A percentile compares a stretch with the other conserved stretches of the same genome.
These are phyloP conservation scores for Rhodotorula sp. DNA, from an alignment of 1,284 basidiomycete genomes.

Conservation along the genomic window DNA sequence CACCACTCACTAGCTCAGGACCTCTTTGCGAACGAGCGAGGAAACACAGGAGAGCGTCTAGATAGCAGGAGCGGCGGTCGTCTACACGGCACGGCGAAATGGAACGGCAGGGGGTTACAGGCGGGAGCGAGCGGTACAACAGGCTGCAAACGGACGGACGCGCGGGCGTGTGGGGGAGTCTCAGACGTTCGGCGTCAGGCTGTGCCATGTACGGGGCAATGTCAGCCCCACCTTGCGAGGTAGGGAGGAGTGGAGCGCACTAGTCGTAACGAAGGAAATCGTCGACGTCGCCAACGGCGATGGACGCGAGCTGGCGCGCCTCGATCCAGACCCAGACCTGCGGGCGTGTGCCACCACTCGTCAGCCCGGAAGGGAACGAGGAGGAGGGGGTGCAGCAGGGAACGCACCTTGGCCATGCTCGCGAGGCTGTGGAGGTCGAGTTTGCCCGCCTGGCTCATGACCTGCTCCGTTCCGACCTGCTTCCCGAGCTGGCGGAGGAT, in stretches of 20 bases:
- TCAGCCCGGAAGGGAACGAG: background rate
- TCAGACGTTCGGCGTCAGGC: slow-evolving; percentile 12
- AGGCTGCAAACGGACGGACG: background rate
- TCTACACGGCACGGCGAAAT: background rate
- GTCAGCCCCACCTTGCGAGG: background rate
- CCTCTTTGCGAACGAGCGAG: background rate
- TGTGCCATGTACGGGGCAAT: background rate
- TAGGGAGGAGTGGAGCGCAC: slow-evolving; percentile 18
- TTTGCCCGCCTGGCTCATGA: slow-evolving; percentile 58
- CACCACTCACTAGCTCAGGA: background rate
- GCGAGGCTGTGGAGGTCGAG: slow-evolving; percentile 70
- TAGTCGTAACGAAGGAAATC: slow-evolving; percentile 54
- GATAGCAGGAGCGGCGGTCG: background rate
- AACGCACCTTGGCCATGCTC: slow-evolving; percentile 75
- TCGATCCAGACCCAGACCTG: slow-evolving; percentile 90
- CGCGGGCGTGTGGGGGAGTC: background rate
- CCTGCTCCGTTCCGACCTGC: slow-evolving; percentile 79
- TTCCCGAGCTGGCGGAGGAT: slow-evolving; percentile 84
- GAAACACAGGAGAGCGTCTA: background rate
- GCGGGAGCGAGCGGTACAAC: background rate
- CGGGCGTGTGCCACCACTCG: slow-evolving; percentile 3
- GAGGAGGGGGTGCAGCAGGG: background rate
- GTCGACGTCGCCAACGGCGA: slow-evolving; percentile 73
- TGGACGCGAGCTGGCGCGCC: slow-evolving; percentile 77
- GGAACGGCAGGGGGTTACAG: background rate